A percentile compares a stretch with the other conserved stretches of the same genome.
Conservation (phyloP, 257 asterid species). For the Asclepias syriaca region DNA sequence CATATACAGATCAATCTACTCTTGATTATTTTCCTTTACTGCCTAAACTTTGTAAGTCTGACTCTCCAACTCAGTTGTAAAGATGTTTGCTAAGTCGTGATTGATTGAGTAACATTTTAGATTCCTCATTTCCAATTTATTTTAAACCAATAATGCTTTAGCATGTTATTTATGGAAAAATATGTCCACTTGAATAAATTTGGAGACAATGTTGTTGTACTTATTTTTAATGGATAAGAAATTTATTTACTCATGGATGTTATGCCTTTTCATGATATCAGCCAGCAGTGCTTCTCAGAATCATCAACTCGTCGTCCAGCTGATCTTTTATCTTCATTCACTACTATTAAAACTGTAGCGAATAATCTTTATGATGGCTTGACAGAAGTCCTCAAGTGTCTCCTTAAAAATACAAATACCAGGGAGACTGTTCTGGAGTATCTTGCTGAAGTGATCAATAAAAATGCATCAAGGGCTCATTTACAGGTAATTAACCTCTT, state of each 20-base stretch:
- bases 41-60: neutral
- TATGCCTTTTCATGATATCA: slow-evolving; percentile 31
- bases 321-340: slow-evolving; percentile 84
- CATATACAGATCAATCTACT: neutral
- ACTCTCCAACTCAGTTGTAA: no score
- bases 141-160: neutral
- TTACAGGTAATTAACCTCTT: slow-evolving; percentile 47
- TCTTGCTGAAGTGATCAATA: slow-evolving; percentile 84
- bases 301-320: slow-evolving; percentile 80
- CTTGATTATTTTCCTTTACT: neutral
- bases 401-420: slow-evolving; percentile 66
- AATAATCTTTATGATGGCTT: slow-evolving; percentile 75
- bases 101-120: neutral
- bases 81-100: neutral
- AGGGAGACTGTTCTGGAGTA: slow-evolving; percentile 85
- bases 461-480: slow-evolving; percentile 86
- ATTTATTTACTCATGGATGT: slow-evolving; percentile 20
- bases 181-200: neutral
- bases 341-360: slow-evolving; percentile 86
- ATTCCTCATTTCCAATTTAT: no score
- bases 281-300: slow-evolving; percentile 91
- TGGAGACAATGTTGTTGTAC: neutral
- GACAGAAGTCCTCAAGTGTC: slow-evolving; percentile 70
- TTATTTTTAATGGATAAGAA: neutral
- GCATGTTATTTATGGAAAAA: neutral